Conservation (phyloP, 2,329 filamentous ascomycete species). For the Penicillium concentricum region DNA sequence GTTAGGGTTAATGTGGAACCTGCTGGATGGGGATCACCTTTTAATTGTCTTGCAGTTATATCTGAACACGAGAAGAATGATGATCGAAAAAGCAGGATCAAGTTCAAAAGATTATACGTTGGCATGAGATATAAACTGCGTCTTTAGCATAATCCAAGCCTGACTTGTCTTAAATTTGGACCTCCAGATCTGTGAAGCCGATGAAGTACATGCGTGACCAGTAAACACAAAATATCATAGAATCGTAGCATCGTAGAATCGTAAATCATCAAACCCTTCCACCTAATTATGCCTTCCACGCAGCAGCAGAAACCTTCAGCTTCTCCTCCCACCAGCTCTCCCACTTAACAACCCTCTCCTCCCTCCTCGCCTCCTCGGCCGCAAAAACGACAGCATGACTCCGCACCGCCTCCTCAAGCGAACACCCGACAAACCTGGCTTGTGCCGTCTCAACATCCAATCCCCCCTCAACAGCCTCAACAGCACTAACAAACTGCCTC, state of each 20-base stretch:
- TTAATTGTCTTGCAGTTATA: constrained; percentile 12
- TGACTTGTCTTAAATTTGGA: neutral
- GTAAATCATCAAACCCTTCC: neutral
- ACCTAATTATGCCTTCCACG: neutral
- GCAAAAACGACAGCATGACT: constrained; percentile 94
- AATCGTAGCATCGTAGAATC: constrained; percentile 1
- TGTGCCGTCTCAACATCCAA: constrained; percentile 71
- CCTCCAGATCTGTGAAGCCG: neutral
- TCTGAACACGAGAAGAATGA: constrained; percentile 12
- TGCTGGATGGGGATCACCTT: constrained; percentile 26
- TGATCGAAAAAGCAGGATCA: constrained; percentile 18
- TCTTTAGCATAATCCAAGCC: constrained; percentile 1
- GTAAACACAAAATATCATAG: neutral
- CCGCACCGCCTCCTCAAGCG: constrained; percentile 79
- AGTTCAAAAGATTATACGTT: constrained; percentile 2
- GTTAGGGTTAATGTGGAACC: constrained; percentile 16
- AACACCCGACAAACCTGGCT: constrained; percentile 72
- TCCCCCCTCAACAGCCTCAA: constrained; percentile 71
- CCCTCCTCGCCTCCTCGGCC: constrained; percentile 78
- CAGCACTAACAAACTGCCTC: constrained; percentile 77
- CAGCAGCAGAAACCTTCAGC: constrained; percentile 34
- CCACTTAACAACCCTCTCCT: constrained; percentile 72
- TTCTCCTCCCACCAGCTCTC: constrained; percentile 68
- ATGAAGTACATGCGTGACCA: neutral
- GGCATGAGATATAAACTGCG: constrained; percentile 3